Base-by-base conservation (phyloP, 108 stramenopile species). In the Thalassiosira profunda region DNA sequence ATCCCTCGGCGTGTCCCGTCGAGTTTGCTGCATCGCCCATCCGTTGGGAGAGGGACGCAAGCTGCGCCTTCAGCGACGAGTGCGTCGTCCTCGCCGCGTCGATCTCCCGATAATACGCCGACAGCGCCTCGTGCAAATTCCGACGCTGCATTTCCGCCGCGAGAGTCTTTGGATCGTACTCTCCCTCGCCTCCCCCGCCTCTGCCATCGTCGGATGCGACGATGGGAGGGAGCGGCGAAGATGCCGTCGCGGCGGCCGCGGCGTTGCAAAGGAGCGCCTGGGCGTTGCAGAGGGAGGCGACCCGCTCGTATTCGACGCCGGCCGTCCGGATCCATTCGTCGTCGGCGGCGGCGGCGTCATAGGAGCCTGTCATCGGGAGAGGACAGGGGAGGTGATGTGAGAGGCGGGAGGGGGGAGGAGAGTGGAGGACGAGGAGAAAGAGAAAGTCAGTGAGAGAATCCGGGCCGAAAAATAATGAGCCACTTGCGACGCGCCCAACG, bases 51-150 rank as follows among this genome's bases (percentile, higher is more conserved):
- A 59, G 33, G 34, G 37, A 38, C 12, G 36, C 17, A 17, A 70
- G 28, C 29, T 64, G 44, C 7, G 58, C 26, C 48, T 67, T 66
- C 35, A 79, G 26, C 11, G 45, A 31, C 7, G 64, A 24, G 56
- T 79, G 77, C 43, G 70, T 71, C 34, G 38, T 66, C 40, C 77
- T 43, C 26, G 71, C 77, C n/a, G 55, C 57, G 56, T 79, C 64
- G 37, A 79, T 79, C 2, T 44, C 45, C 2, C 41, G 12, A 37
- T 28, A 49, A 40, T 79, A 79, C 4, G 12, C 24, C 12, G 64
- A 43, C 5, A 79, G 3, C 24, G 33, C 42, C 15, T 60, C 58
- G 24, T 45, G 8, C 10, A 71, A 8, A 59, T 59, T 58, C 5
- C 34, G 56, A 4, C 36, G 18, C 24, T 70, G 55, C 35, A 71